Base-by-base conservation (phyloP, 1,139 yeast genomes). In the Sugiyamaella neomexicana region DNA sequence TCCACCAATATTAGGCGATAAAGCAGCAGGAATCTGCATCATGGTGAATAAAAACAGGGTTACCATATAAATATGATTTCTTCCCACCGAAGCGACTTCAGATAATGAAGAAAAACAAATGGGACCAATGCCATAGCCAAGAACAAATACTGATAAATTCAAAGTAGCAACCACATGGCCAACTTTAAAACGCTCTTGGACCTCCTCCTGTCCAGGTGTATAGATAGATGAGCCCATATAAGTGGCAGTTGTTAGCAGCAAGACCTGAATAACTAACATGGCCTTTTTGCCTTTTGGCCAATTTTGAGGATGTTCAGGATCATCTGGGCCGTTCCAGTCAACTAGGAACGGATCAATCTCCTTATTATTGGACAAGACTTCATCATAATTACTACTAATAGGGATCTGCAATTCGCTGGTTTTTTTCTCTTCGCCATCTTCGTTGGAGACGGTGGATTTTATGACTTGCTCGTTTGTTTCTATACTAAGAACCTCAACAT, bases 221-320 rank as follows among this genome's bases (percentile, higher is more conserved):
- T 79, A 81, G 25, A 82, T 78, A 1, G 87, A 82, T 0, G 86
- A 75, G 4, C 82, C 85, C 76, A 81, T 79, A 62, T 83, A 83
- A 2, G 81, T 82, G 3, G 79, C 72, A 2, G 75, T 67, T 1
- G 86, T 80, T 54, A 83, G 70, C 38, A 80, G 54, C 47, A 76
- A 73, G 31, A 80, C 71, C 55, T 76, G 70, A 6, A 75, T 15
- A 1, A 76, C 67, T 42, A 80, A 72, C 20, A 78, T 52, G 0
- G 69, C 50, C 62, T 80, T 81, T 46, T 70, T 69, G 9, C 54
- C 38, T 0, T 65, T 27, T 0, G 81, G 72, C 85, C 86, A 83
- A 65, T 83, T 83, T 42, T 68, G 65, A 1, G 89, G 88, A 61
- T 81, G 74, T 48, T 78, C 83, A 0, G 83, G 82, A 62, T 82